Evolutionary conservation across 2,329 filamentous ascomycete species (phyloP).

Genomic region (Fusarium camptoceras): DNA sequence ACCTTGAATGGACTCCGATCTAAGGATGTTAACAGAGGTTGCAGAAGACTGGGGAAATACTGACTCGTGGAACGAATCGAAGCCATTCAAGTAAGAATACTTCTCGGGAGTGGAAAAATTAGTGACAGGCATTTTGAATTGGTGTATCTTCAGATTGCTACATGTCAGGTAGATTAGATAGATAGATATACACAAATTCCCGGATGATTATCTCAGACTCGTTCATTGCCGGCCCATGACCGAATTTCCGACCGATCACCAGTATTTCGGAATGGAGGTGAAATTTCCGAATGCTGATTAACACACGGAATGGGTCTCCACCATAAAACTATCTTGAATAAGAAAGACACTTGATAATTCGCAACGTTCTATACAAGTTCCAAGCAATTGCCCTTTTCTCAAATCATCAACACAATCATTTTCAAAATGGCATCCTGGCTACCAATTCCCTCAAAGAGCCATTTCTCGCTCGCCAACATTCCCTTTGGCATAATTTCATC

Average conservation of each 20-base stretch:
- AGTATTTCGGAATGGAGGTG: neutral
- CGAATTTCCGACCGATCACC: slow-evolving; percentile 7
- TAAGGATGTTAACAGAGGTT: slow-evolving; percentile 46
- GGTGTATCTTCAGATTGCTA: neutral
- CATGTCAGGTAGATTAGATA: neutral
- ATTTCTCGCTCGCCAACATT: slow-evolving; percentile 74
- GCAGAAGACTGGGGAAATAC: fast-evolving
- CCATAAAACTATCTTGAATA: neutral
- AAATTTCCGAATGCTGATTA: neutral
- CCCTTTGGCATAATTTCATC: slow-evolving; percentile 85
- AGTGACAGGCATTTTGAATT: slow-evolving; percentile 33
- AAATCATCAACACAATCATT: neutral
- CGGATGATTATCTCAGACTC: neutral
- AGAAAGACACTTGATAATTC: neutral
- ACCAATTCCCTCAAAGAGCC: slow-evolving; percentile 3
- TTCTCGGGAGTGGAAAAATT: slow-evolving; percentile 54
- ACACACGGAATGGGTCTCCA: neutral
- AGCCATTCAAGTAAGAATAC: slow-evolving; percentile 83
- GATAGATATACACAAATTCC: neutral
- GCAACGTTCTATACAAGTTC: neutral
- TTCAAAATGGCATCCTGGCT: slow-evolving; percentile 29
- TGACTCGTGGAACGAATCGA: slow-evolving; percentile 81
- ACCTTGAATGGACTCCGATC: slow-evolving; percentile 79
- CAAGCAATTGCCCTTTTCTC: neutral
- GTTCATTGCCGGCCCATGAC: neutral